These are phyloP conservation scores for Vitis riparia DNA, from an alignment of 164 flowering plant species.

Conservation along the genomic window DNA sequence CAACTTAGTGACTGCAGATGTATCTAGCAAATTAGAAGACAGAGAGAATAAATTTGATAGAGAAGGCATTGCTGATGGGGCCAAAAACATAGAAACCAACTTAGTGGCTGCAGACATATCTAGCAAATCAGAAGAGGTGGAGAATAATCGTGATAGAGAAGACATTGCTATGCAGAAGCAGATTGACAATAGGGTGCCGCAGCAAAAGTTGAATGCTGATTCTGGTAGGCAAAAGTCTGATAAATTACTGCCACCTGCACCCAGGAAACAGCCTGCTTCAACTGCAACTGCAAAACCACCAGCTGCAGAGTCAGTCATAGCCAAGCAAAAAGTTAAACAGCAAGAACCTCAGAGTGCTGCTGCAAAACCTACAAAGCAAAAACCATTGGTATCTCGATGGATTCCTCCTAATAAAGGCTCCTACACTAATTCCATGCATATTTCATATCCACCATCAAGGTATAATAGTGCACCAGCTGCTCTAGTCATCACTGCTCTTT, in stretches of 20 bases:
- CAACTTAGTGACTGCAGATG: slow-evolving; percentile 18
- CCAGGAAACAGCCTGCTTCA: slow-evolving; percentile 32
- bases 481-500: slow-evolving; percentile 31
- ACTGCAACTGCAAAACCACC: slow-evolving; percentile 35
- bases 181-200: slow-evolving; percentile 23
- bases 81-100: slow-evolving; percentile 11
- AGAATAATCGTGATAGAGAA: slow-evolving; percentile 26
- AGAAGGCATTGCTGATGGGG: slow-evolving; percentile 18
- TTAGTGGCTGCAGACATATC: slow-evolving; percentile 16
- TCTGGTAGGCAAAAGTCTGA: slow-evolving; percentile 35
- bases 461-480: slow-evolving; percentile 76
- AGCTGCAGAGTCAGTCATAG: slow-evolving; percentile 31
- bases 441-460: slow-evolving; percentile 68
- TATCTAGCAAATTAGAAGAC: slow-evolving; percentile 23
- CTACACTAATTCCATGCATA: slow-evolving; percentile 53
- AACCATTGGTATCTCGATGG: slow-evolving; percentile 57
- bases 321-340: slow-evolving; percentile 42
- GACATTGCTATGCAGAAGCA: slow-evolving; percentile 20
- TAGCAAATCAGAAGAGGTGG: slow-evolving; percentile 27
- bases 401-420: slow-evolving; percentile 62
- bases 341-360: slow-evolving; percentile 36
- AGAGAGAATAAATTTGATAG: slow-evolving; percentile 23
- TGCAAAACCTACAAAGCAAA: slow-evolving; percentile 52
- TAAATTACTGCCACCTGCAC: slow-evolving; percentile 24
- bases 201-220: slow-evolving; percentile 26